Evolutionary conservation across 768 basidiomycete genomes (phyloP), one percentile per base, ranked within the genome.

Genomic region (Suillus subluteus): DNA sequence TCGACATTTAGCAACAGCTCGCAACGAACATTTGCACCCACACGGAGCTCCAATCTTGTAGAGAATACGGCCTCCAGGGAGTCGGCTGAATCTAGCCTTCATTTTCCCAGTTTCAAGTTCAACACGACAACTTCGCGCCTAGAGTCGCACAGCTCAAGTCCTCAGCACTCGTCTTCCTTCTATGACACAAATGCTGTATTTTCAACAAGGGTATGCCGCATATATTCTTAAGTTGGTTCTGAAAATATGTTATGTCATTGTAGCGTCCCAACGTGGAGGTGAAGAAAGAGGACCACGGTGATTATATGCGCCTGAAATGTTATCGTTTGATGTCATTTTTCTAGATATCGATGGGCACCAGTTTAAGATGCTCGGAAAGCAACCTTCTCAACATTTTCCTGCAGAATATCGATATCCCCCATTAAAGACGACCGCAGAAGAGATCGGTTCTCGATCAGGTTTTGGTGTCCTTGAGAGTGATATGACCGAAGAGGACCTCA

Each of bases 281-380:
- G 18, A 65, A 61, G 21, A 67, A 68, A 8, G 70, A 71, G 11
- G 58, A 64, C 58, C 54, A 61, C 35, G 76, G 76, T 78, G 66
- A 5, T 71, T 73, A 63, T 75, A 73, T 73, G 68, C 71, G 66
- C 59, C 30, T 38, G 21, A 4, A 54, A 13, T 43, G 23, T 21
- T 43, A 21, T 30, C 1, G 21, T 43, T 23, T 11, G 18, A 35
- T 46, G 55, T 59, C 58, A 16, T 48, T 38, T 66, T 55, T 58
- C 58, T 41, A 71, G 69, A 76, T n/a, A 40, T 50, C 11, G 50
- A 50, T 48, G 21, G 41, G 13, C 62, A 48, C 12, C 70, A 67
- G 8, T 56, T 21, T 69, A 67, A 26, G 4, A 43, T 56, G 55
- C 35, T 6, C 35, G 21, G 55, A 37, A 35, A 56, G 55, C 55